Evolutionary conservation across 257 asterid genomes (phyloP), one percentile per base, ranked within the genome.

Genomic region (Schizonepeta tenuifolia): DNA sequence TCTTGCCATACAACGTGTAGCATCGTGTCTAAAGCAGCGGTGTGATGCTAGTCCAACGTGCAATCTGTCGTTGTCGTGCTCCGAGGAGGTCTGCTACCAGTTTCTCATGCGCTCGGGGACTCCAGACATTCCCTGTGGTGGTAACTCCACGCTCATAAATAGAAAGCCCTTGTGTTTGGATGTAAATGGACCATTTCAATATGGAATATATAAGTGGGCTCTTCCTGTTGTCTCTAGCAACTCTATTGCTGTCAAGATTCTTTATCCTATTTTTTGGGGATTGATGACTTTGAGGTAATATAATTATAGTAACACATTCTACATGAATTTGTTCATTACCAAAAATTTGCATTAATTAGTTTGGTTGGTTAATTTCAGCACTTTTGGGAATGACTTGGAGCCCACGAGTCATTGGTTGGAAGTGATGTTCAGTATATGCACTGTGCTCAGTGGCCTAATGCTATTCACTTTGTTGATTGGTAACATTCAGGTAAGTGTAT

Each of bases 401-500:
- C 99, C 99, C 1, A 92, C 99, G 18, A 95, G 98, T 59, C 73
- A 95, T 74, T 89, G 91, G 96, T 78, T 92, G 68, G 98, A 95
- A 84, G 91, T 95, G 50, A 79, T 90, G 80, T 95, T 92, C 86
- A 86, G 98, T 58, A 95, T 95, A 54, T 80, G 84, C 78, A 87
- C 73, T 31, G 96, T 87, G 59, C 94, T 95, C 7, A 88, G 97
- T 78, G 99, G 99, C 26, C 81, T 95, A 44, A 82, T 95, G 90
- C 66, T 92, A 28, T 95, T 95, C 88, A 95, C 99, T 20, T 79
- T 95, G 44, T 83, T 95, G 74, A 90, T 95, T 21, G 99, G 98
- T 72, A 95, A 95, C 75, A 92, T 95, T 75, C 99, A 95, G 96
- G 99, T n/a, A n/a, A n/a, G n/a, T n/a, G n/a, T n/a, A n/a, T n/a